A percentile compares a stretch with the other conserved stretches of the same genome.
phyloP scores from a whole-genome alignment of 192 early-diverging fungal species.

The Lunasporangiospora selenospora region DNA sequence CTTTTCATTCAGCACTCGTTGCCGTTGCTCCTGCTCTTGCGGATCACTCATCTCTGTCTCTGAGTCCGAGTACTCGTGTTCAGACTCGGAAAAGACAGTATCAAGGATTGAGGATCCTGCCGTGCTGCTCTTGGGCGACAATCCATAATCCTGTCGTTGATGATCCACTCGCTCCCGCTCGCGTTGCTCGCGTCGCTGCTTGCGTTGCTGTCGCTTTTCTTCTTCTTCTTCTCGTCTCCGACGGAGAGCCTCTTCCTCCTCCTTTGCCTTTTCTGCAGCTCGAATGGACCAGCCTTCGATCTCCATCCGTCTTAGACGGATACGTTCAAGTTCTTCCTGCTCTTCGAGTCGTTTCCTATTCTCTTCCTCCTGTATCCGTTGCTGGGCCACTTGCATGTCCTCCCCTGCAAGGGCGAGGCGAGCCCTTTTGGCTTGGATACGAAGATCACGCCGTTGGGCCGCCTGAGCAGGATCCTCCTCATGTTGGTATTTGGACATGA shows the following conservation, averaged over 20 bases:
- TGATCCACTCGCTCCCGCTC: constrained; percentile 12
- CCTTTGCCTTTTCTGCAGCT: constrained; percentile 33
- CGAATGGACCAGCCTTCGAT: constrained; percentile 47
- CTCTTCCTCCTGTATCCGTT: constrained; percentile 23
- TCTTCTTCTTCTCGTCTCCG: constrained; percentile 37
- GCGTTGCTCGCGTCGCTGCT: constrained; percentile 33
- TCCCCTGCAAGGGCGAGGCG: constrained; percentile 40
- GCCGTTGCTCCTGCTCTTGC: constrained; percentile 18
- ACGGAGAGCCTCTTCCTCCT: constrained; percentile 43
- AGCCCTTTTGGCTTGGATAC: constrained; percentile 26
- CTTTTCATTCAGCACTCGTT: constrained; percentile 28
- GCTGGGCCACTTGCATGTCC: constrained; percentile 19
- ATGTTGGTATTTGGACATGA: constrained; percentile 54
- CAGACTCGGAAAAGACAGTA: constrained; percentile 13
- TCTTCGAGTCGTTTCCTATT: constrained; percentile 23
- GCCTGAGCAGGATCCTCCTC: constrained; percentile 39
- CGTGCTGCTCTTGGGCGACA: neutral
- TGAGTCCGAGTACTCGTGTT: constrained; percentile 16
- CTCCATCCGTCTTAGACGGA: constrained; percentile 37
- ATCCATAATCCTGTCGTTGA: constrained; percentile 1
- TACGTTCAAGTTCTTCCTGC: constrained; percentile 42
- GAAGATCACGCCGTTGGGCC: constrained; percentile 7
- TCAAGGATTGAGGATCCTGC: neutral
- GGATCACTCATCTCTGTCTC: constrained; percentile 8
- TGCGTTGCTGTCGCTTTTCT: constrained; percentile 26